phyloP scores from a whole-genome alignment of 164 flowering plant genomes.

The Tetracentron sinense region DNA sequence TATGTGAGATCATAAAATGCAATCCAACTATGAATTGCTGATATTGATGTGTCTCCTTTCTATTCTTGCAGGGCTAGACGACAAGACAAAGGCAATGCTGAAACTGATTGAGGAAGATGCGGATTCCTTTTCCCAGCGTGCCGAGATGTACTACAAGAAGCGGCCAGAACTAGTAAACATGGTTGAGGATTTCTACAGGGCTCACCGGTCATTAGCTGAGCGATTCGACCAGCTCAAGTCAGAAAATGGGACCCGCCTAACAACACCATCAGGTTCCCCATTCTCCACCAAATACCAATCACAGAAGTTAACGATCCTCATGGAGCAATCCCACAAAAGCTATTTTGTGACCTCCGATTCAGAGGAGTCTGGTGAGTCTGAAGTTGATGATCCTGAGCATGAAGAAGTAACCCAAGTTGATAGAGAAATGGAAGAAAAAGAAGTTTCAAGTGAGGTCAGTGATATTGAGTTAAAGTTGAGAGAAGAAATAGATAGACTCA shows the following conservation, averaged over 20 bases:
- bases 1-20: not conserved
- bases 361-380: constrained; percentile 47
- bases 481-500: constrained; percentile 54
- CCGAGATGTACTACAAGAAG: constrained; percentile 92
- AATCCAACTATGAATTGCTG: no score
- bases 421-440: constrained; percentile 15
- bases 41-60: not conserved
- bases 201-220: constrained; percentile 82
- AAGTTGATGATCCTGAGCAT: constrained; percentile 55
- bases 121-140: constrained; percentile 80
- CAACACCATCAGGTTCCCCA: constrained; percentile 39
- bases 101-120: constrained; percentile 83
- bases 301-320: constrained; percentile 20
- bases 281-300: constrained; percentile 25
- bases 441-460: constrained; percentile 14
- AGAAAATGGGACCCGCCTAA: constrained; percentile 38
- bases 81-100: constrained; percentile 72
- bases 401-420: constrained; percentile 30
- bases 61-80: constrained; percentile 56
- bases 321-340: constrained; percentile 25
- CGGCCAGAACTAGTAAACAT: constrained; percentile 77
- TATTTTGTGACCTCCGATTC: constrained; percentile 39
- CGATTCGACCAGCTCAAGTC: constrained; percentile 60
- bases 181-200: constrained; percentile 84
- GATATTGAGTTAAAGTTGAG: constrained; percentile 39